These are phyloP conservation scores for Rhodosporidiobolus odoratus DNA, from an alignment of 768 basidiomycete species.

Conservation along the genomic window DNA sequence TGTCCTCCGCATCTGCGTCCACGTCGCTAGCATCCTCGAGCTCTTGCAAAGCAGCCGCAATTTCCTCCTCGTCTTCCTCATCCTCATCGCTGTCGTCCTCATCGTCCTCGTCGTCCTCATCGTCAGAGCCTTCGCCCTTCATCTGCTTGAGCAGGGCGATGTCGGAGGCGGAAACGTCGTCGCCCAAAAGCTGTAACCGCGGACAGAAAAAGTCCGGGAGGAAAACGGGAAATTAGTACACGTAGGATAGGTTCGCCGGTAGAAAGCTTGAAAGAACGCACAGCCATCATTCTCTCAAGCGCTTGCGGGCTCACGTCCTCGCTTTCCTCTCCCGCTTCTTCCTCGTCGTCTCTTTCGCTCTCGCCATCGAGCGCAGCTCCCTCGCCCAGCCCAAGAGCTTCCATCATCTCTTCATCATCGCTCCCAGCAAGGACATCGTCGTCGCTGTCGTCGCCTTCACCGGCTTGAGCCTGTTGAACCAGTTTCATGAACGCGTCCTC, in stretches of 20 bases:
- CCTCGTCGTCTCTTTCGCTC: conserved; percentile 2
- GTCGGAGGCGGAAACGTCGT: conserved; percentile 24
- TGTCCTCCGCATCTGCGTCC: conserved; percentile 44
- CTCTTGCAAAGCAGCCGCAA: conserved; percentile 41
- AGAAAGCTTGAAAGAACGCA: not conserved
- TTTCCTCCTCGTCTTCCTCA: conserved; percentile 42
- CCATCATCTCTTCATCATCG: no score
- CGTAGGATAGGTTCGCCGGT: not conserved
- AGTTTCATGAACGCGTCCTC: conserved; percentile 8
- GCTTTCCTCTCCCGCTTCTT: conserved; percentile 50
- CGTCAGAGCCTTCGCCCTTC: conserved; percentile 28
- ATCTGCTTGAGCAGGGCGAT: conserved; percentile 31
- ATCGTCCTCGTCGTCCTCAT: conserved; percentile 31
- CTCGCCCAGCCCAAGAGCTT: no score
- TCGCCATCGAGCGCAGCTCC: no score
- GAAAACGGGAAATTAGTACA: no score
- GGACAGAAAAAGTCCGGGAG: no score
- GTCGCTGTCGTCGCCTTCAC: conserved; percentile 3
- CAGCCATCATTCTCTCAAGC: conserved; percentile 44
- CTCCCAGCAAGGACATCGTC: no score
- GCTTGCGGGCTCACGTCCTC: conserved; percentile 56
- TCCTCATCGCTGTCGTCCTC: conserved; percentile 38
- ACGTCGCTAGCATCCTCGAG: conserved; percentile 44
- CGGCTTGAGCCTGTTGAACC: not conserved
- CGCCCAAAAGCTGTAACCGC: conserved; percentile 24